Evolutionary conservation across 495 filamentous ascomycete genomes (phyloP), one percentile per base, ranked within the genome.

Genomic region (Cetradonia linearis): DNA sequence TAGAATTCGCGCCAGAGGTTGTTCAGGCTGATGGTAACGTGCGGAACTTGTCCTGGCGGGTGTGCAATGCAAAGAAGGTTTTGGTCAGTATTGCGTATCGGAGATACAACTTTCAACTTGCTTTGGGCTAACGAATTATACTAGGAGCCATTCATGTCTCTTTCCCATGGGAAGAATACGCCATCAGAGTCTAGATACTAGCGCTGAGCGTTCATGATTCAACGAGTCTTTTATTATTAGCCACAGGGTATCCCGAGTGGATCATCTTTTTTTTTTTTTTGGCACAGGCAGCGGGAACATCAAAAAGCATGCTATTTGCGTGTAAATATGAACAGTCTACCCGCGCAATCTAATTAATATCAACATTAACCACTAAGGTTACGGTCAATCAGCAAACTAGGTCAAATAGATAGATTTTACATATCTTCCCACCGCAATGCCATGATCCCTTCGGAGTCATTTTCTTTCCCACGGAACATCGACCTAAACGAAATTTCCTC

Each of bases 21-120:
- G 93, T 98, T 46, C 83, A 85, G 59, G 89, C 91, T 1, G 93
- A 98, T 77, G 92, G 94, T 7, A 93, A 85, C 28, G 89, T 97
- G 31, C 82, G 77, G 68, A 95, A 95, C 68, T 76, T 98, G 47
- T 88, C 91, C 30, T 97, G 93, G 94, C 81, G 93, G 66, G 88
- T 98, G 61, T 94, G 87, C 70, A 93, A 91, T 70, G 94, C 91
- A 30, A 95, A 95, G 75, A 87, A 89, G 70, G 93, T 96, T 58
- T 70, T 97, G 71, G 93, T 95, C 78, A 73, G 89, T 80, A 49
- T 54, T 33, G 7, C 4, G 16, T 42, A 33, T n/a, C n/a, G n/a
- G n/a, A n/a, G n/a, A 33, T 2, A 13, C 3, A 55, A 2, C 10
- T n/a, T 13, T 34, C 46, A 13, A 27, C 30, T 8, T 53, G 33